These are phyloP conservation scores for Mychonastes homosphaera DNA, from an alignment of 139 green algal genomes.

Conservation along the genomic window DNA sequence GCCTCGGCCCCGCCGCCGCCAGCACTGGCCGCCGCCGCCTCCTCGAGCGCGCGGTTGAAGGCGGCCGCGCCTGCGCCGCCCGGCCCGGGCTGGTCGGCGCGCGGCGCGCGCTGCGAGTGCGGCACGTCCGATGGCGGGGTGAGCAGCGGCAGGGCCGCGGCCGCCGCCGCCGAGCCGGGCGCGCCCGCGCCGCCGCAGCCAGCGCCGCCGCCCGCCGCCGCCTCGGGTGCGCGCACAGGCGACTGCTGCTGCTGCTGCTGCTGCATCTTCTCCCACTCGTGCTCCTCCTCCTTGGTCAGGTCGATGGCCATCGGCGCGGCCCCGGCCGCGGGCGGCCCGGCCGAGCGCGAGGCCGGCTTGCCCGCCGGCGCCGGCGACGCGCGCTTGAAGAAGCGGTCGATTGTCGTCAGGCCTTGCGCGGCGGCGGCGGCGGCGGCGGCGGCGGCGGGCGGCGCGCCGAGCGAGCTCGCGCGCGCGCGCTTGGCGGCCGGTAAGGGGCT, in stretches of 20 bases:
- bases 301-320: background rate
- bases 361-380: no score
- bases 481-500: no score
- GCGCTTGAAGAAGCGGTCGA: no score
- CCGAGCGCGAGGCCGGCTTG: no score
- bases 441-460: no score
- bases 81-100: background rate
- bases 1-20: no score
- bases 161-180: background rate
- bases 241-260: constrained; percentile 3
- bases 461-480: no score
- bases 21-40: no score
- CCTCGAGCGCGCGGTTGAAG: background rate
- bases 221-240: background rate
- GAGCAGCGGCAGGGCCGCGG: background rate
- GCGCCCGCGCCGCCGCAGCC: background rate
- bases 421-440: no score
- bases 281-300: background rate
- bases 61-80: background rate
- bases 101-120: background rate
- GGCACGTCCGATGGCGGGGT: background rate
- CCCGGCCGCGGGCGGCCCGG: no score
- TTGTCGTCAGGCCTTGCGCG: no score
- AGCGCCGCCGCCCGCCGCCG: no score
- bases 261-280: background rate